Conservation (phyloP, 805 yeast genomes). For the Starmera quercuum region DNA sequence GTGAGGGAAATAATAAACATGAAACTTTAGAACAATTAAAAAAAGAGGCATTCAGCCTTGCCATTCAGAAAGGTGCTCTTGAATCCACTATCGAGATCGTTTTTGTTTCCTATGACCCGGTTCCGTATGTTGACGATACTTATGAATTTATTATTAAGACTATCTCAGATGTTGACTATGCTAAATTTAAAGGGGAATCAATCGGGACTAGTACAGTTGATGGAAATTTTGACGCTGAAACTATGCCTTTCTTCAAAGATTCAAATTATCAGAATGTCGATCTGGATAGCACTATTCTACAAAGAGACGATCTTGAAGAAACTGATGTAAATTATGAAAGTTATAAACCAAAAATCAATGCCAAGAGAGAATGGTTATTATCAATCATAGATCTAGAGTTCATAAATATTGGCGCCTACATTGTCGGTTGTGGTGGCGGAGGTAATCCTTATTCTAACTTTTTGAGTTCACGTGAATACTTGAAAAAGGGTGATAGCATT, state of each 20-base stretch:
- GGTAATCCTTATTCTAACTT: slow-evolving; percentile 33
- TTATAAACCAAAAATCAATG: slow-evolving; percentile 23
- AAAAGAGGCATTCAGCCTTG: slow-evolving; percentile 15
- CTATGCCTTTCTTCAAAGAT: slow-evolving; percentile 1
- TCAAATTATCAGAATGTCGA: slow-evolving; percentile 1
- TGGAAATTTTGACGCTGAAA: slow-evolving; percentile 2
- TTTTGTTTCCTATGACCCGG: slow-evolving; percentile 20
- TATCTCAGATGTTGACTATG: slow-evolving; percentile 38
- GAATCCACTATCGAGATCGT: slow-evolving; percentile 18
- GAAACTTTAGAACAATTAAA: slow-evolving; percentile 13
- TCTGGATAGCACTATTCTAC: slow-evolving; percentile 1
- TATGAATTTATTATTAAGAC: slow-evolving; percentile 29
- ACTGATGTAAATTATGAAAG: slow-evolving; percentile 17
- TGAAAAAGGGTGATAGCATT: slow-evolving; percentile 26
- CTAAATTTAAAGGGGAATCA: slow-evolving; percentile 10
- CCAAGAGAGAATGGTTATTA: slow-evolving; percentile 28
- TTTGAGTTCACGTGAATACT: slow-evolving; percentile 23
- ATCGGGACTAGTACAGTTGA: slow-evolving; percentile 2
- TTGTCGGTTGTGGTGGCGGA: slow-evolving; percentile 41
- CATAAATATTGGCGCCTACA: slow-evolving; percentile 31
- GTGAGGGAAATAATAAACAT: slow-evolving; percentile 14
- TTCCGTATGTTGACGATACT: slow-evolving; percentile 26
- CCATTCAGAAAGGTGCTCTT: slow-evolving; percentile 20
- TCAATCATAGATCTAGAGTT: slow-evolving; percentile 31
- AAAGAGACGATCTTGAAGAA: not conserved